A percentile compares a stretch with the other conserved stretches of the same genome.
phyloP scores from a whole-genome alignment of 352 stramenopile species.

The Phytophthora megakarya region DNA sequence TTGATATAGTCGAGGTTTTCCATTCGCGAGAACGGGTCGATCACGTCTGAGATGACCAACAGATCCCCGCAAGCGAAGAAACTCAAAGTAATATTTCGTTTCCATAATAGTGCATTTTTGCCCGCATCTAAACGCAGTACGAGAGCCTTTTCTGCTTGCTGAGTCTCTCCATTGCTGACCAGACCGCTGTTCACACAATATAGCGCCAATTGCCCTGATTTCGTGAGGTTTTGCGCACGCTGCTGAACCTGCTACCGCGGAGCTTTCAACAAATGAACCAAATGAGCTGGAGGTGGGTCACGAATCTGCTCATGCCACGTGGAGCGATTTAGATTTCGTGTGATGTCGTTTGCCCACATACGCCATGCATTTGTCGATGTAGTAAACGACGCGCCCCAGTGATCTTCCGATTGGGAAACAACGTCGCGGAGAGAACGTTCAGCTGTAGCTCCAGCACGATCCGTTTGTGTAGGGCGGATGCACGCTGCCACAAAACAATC shows the following conservation, averaged over 20 bases:
- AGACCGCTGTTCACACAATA: slow-evolving; percentile 8
- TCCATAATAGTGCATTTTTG: background rate
- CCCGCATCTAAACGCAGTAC: background rate
- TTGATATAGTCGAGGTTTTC: background rate
- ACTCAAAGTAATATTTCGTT: no score
- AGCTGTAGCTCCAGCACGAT: slow-evolving; percentile 22
- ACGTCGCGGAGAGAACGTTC: slow-evolving; percentile 14
- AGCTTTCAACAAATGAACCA: slow-evolving; percentile 11
- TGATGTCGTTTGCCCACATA: slow-evolving; percentile 28
- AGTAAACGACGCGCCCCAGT: no score
- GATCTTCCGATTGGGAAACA: slow-evolving; percentile 1
- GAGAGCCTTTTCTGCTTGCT: no score
- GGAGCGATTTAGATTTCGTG: slow-evolving; percentile 8
- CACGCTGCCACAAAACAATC: slow-evolving; percentile 6
- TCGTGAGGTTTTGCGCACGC: background rate
- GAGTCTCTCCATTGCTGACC: background rate
- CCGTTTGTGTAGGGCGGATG: slow-evolving; percentile 12
- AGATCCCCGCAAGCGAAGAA: no score
- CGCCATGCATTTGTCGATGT: slow-evolving; percentile 7
- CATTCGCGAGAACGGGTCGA: background rate
- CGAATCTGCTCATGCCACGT: slow-evolving; percentile 13
- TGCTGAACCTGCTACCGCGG: background rate
- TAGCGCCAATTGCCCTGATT: slow-evolving; percentile 7
- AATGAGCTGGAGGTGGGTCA: slow-evolving; percentile 4
- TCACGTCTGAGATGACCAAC: background rate